A percentile compares a stretch with the other conserved stretches of the same genome.
phyloP scores from a whole-genome alignment of 345 rosid genomes.

The Leavenworthia alabamica region DNA sequence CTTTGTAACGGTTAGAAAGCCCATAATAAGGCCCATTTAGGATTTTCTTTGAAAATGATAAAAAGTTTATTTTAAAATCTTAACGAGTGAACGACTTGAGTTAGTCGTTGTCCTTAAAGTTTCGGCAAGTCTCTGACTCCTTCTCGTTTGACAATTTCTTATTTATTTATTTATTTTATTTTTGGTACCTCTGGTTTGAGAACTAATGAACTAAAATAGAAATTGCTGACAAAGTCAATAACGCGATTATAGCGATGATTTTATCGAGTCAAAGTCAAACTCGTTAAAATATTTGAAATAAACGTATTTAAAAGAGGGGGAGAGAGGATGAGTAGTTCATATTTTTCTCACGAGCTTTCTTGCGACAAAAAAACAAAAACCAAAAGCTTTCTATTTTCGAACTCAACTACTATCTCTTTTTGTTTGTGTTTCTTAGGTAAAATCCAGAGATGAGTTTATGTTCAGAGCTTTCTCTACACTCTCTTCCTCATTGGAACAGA shows the following conservation, averaged over 20 bases:
- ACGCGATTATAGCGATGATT: slow-evolving; percentile 9
- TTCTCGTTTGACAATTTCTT: not conserved
- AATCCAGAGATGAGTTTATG: slow-evolving; percentile 18
- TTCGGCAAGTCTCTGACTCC: not conserved
- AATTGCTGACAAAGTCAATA: slow-evolving; percentile 22
- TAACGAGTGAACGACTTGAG: not conserved
- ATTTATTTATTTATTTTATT: not conserved
- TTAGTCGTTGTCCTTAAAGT: not conserved
- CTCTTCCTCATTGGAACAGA: slow-evolving; percentile 14
- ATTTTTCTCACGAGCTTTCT: not conserved
- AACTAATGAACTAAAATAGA: not conserved
- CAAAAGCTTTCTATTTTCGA: not conserved
- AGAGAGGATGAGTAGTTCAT: slow-evolving; percentile 1
- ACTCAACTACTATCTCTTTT: not conserved
- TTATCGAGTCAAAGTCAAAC: slow-evolving; percentile 22
- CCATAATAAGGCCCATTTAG: slow-evolving; percentile 5
- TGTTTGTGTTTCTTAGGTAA: not conserved
- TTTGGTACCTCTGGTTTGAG: not conserved
- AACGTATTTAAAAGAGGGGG: not conserved
- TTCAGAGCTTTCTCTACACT: slow-evolving; percentile 3
- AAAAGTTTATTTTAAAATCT: not conserved
- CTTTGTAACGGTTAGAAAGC: not conserved
- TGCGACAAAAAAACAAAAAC: not conserved
- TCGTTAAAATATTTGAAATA: not conserved
- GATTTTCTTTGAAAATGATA: not conserved